phyloP scores from a whole-genome alignment of 495 filamentous ascomycete species.

The Annulohypoxylon nitens region DNA sequence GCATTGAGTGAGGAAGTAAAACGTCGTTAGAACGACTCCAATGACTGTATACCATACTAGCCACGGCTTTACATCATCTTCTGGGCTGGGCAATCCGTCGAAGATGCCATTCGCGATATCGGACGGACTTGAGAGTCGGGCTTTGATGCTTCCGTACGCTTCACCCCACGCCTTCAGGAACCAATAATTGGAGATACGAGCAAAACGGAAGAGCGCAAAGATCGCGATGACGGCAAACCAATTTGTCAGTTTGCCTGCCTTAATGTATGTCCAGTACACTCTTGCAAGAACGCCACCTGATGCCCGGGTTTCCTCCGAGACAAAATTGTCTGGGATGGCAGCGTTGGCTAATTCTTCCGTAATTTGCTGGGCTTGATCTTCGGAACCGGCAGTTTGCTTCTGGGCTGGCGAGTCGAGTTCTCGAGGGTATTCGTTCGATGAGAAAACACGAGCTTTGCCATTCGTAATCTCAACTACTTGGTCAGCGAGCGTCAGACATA shows the following conservation, averaged over 20 bases:
- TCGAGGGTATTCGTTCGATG: slow-evolving; percentile 45
- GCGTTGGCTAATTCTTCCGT: slow-evolving; percentile 63
- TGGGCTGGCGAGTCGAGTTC: slow-evolving; percentile 47
- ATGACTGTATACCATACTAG: slow-evolving; percentile 74
- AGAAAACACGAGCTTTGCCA: slow-evolving; percentile 47
- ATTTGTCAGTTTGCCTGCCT: slow-evolving; percentile 78
- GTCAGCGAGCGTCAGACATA: slow-evolving; percentile 73
- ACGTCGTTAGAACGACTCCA: slow-evolving; percentile 67
- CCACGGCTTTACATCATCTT: slow-evolving; percentile 79
- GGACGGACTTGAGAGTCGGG: slow-evolving; percentile 1
- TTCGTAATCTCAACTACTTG: slow-evolving; percentile 76
- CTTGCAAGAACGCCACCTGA: slow-evolving; percentile 79
- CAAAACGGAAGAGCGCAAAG: slow-evolving; percentile 70
- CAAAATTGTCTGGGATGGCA: slow-evolving; percentile 78
- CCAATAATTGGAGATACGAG: slow-evolving; percentile 75
- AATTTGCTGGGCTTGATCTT: slow-evolving; percentile 44
- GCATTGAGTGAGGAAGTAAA: slow-evolving; percentile 66
- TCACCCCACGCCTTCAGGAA: slow-evolving; percentile 90
- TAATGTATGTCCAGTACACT: slow-evolving; percentile 87
- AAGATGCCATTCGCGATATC: slow-evolving; percentile 53
- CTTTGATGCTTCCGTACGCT: slow-evolving; percentile 63
- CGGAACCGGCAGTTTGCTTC: slow-evolving; percentile 49
- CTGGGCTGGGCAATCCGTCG: slow-evolving; percentile 72
- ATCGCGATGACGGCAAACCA: slow-evolving; percentile 73
- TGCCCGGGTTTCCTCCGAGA: slow-evolving; percentile 82